Evolutionary conservation across 192 early-diverging fungal species (phyloP).

Genomic region (Entomortierella lignicola): DNA sequence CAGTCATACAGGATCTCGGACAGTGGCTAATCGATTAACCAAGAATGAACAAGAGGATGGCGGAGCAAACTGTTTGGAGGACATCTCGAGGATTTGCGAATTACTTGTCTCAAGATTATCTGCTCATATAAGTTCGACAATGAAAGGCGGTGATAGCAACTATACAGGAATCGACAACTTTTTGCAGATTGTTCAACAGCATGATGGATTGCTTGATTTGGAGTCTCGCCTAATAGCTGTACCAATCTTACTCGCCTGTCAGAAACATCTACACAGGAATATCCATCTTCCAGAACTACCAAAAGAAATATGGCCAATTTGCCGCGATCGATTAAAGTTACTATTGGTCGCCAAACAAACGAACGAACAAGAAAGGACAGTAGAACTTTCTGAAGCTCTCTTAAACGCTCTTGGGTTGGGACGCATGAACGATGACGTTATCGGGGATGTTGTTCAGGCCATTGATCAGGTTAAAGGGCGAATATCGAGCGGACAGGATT

Average conservation of each 20-base stretch:
- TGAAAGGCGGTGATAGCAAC: neutral
- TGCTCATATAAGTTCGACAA: neutral
- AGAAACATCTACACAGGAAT: constrained; percentile 1
- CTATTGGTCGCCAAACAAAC: neutral
- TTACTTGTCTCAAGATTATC: constrained; percentile 1
- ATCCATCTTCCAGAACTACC: neutral
- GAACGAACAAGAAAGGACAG: neutral
- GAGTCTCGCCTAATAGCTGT: constrained; percentile 12
- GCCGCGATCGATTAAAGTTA: neutral
- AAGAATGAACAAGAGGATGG: neutral
- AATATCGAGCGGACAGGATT: neutral
- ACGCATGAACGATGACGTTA: constrained; percentile 23
- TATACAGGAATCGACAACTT: neutral
- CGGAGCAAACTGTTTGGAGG: constrained; percentile 13
- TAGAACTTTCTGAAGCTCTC: neutral
- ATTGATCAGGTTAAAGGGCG: neutral
- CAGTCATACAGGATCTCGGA: neutral
- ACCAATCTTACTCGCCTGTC: constrained; percentile 11
- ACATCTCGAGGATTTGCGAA: constrained; percentile 20
- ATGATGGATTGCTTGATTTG: constrained; percentile 1
- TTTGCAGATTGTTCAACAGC: neutral
- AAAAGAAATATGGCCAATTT: constrained; percentile 4
- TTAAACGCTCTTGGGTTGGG: constrained; percentile 8
- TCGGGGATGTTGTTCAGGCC: constrained; percentile 25
- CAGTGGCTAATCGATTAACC: neutral